Percentiles rank a stretch among this genome's conserved stretches.
phyloP scores from a whole-genome alignment of 202 grass and related monocot genomes.

The Eragrostis tef region DNA sequence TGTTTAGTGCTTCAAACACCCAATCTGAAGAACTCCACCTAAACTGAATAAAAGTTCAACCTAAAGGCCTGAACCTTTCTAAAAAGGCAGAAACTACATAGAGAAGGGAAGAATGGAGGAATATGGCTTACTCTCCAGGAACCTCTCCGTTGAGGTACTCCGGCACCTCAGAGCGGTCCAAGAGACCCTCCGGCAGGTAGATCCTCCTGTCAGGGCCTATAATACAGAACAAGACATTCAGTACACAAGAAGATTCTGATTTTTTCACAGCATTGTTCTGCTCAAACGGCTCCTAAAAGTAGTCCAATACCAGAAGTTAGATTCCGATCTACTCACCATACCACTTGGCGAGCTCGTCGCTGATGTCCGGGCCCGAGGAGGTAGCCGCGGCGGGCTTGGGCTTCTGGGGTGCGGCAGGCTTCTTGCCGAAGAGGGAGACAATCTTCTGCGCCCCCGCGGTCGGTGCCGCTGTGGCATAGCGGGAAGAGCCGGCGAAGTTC shows the following conservation, averaged over 20 bases:
- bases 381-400: constrained; percentile 40
- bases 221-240: constrained; percentile 8
- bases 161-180: constrained; percentile 88
- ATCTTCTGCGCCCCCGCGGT: constrained; percentile 58
- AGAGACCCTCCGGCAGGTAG: constrained; percentile 85
- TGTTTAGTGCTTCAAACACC: background rate
- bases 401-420: constrained; percentile 50
- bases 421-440: constrained; percentile 75
- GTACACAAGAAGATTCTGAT: background rate
- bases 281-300: background rate
- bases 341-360: constrained; percentile 96
- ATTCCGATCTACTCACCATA: constrained; percentile 61
- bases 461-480: constrained; percentile 31
- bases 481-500: constrained; percentile 47
- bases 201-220: constrained; percentile 94
- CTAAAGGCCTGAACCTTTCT: background rate
- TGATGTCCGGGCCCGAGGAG: constrained; percentile 49
- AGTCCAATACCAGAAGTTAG: background rate
- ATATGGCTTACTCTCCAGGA: constrained; percentile 83
- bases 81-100: background rate
- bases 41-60: background rate
- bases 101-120: background rate
- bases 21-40: background rate
- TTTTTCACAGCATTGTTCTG: background rate
- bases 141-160: constrained; percentile 96